These are phyloP conservation scores for Rubus idaeus DNA, from an alignment of 306 rosid species.

Conservation along the genomic window DNA sequence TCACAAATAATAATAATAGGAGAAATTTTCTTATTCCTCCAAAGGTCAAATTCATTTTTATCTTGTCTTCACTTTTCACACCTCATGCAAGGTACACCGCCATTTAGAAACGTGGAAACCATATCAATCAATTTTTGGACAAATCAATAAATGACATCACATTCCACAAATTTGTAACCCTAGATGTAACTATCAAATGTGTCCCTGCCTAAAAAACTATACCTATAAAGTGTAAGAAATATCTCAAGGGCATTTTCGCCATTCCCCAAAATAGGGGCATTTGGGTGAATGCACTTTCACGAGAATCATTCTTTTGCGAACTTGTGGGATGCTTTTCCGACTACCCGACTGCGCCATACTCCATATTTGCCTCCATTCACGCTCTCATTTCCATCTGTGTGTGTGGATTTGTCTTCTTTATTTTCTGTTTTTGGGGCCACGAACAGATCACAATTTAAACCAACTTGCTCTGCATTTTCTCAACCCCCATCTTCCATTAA, in stretches of 20 bases:
- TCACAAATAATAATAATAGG: too few species aligned
- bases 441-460: background rate
- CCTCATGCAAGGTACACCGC: too few species aligned
- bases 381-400: background rate
- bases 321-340: constrained; percentile 26
- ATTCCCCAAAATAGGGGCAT: background rate
- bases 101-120: too few species aligned
- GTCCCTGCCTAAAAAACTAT: background rate
- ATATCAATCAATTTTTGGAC: too few species aligned
- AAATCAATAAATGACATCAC: constrained; percentile 15
- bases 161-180: constrained; percentile 4
- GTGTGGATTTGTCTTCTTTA: background rate
- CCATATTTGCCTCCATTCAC: background rate
- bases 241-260: constrained; percentile 15
- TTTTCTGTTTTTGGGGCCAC: background rate
- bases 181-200: constrained; percentile 23
- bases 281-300: background rate
- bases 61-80: too few species aligned
- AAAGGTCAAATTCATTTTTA: too few species aligned
- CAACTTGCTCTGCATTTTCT: constrained; percentile 11
- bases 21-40: too few species aligned
- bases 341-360: constrained; percentile 25
- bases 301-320: background rate
- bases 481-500: background rate
- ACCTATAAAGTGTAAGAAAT: constrained; percentile 11